phyloP scores from a whole-genome alignment of 1,139 yeast species.

The Candida buenavistaensis region DNA sequence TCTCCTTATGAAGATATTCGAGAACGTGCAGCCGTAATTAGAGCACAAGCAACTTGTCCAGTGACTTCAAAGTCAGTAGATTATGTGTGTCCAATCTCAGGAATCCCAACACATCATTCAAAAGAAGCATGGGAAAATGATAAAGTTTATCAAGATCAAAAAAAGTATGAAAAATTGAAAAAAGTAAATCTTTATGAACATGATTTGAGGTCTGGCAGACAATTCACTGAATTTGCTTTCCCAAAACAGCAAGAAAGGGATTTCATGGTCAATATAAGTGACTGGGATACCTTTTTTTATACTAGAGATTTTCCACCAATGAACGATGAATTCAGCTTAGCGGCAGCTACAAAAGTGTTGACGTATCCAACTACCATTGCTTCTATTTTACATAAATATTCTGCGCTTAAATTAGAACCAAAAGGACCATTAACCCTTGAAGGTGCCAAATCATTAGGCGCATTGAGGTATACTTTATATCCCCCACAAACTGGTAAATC shows the following conservation, averaged over 20 bases:
- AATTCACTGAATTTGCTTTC: constrained; percentile 92
- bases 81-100: constrained; percentile 89
- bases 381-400: constrained; percentile 74
- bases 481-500: constrained; percentile 49
- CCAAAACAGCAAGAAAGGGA: constrained; percentile 82
- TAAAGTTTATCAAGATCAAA: constrained; percentile 63
- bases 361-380: constrained; percentile 92
- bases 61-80: constrained; percentile 79
- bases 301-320: constrained; percentile 91
- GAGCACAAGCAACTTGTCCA: constrained; percentile 88
- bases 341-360: constrained; percentile 91
- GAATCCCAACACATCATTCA: constrained; percentile 94
- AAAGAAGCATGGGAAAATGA: constrained; percentile 88
- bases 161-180: constrained; percentile 70
- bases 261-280: constrained; percentile 71
- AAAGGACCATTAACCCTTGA: constrained; percentile 88
- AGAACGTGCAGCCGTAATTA: constrained; percentile 86
- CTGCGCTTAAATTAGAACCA: constrained; percentile 80
- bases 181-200: constrained; percentile 93
- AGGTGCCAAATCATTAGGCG: constrained; percentile 90
- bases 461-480: constrained; percentile 83
- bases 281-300: constrained; percentile 92
- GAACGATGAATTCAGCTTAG: constrained; percentile 95
- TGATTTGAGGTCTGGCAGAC: constrained; percentile 89
- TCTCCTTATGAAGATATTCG: constrained; percentile 88